Percentiles rank a stretch among this genome's conserved stretches.
phyloP scores from a whole-genome alignment of 352 stramenopile species.

The Bremia lactucae region DNA sequence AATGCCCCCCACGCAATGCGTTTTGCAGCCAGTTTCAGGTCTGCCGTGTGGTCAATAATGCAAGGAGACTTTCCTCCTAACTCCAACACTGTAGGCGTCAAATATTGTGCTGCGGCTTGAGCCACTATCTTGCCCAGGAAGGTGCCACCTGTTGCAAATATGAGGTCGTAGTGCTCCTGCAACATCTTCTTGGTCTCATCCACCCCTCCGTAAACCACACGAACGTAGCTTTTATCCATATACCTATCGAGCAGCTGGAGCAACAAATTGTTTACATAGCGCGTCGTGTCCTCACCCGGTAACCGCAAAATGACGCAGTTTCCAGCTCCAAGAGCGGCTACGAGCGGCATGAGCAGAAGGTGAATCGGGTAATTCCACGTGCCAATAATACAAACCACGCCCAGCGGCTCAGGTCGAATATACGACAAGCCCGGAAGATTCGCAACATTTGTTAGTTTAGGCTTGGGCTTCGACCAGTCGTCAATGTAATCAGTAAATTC shows the following conservation, averaged over 20 bases:
- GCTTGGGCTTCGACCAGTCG: constrained; percentile 47
- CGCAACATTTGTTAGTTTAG: constrained; percentile 35
- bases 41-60: constrained; percentile 65
- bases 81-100: constrained; percentile 94
- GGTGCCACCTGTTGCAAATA: constrained; percentile 68
- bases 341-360: constrained; percentile 64
- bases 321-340: constrained; percentile 77
- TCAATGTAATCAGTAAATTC: constrained; percentile 66
- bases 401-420: constrained; percentile 58
- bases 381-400: constrained; percentile 83
- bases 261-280: constrained; percentile 43
- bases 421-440: constrained; percentile 55
- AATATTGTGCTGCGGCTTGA: constrained; percentile 76
- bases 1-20: constrained; percentile 82
- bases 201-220: constrained; percentile 76
- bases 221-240: constrained; percentile 64
- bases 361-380: constrained; percentile 90
- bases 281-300: constrained; percentile 78
- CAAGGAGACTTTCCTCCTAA: constrained; percentile 89
- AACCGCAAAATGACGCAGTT: constrained; percentile 91
- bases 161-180: constrained; percentile 70
- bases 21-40: constrained; percentile 49
- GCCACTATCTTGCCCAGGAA: constrained; percentile 87
- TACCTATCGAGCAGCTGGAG: constrained; percentile 59
- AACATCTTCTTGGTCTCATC: constrained; percentile 77